Conservation (phyloP, 768 basidiomycete genomes). For the Pholiota molesta region DNA sequence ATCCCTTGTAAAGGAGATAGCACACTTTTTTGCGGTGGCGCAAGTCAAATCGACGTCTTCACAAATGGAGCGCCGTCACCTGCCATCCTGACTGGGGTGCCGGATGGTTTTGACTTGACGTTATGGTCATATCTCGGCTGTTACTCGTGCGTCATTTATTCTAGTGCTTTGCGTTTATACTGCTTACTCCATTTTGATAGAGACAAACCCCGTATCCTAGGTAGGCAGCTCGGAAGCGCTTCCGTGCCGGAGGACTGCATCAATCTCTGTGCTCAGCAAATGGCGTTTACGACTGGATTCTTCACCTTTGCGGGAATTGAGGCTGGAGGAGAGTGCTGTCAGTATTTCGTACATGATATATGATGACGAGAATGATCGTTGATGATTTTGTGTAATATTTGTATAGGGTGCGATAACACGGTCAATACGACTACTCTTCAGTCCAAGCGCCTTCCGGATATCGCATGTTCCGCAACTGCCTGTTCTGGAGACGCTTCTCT, state of each 20-base stretch:
- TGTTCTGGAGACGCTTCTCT: constrained; percentile 9
- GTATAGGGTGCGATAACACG: constrained; percentile 1
- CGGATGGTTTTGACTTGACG: background rate
- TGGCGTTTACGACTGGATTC: background rate
- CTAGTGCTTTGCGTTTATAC: too few species aligned
- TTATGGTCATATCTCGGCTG: constrained; percentile 14
- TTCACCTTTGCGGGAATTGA: constrained; percentile 11
- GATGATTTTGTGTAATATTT: background rate
- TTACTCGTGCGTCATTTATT: background rate
- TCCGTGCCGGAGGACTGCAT: background rate
- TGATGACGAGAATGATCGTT: background rate
- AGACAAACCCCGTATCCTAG: background rate
- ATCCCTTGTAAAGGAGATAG: constrained; percentile 9
- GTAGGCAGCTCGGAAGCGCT: background rate
- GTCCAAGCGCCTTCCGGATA: constrained; percentile 14
- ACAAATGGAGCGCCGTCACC: constrained; percentile 16
- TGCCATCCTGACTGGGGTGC: constrained; percentile 6
- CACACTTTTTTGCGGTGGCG: constrained; percentile 9
- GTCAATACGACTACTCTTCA: background rate
- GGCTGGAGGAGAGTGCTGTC: constrained; percentile 14
- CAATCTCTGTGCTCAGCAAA: background rate
- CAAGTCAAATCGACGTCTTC: constrained; percentile 7
- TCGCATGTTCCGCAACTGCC: constrained; percentile 14
- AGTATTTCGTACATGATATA: background rate
- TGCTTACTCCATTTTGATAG: background rate